phyloP scores from a whole-genome alignment of 2,329 filamentous ascomycete genomes.

The Microsporum ferrugineum region DNA sequence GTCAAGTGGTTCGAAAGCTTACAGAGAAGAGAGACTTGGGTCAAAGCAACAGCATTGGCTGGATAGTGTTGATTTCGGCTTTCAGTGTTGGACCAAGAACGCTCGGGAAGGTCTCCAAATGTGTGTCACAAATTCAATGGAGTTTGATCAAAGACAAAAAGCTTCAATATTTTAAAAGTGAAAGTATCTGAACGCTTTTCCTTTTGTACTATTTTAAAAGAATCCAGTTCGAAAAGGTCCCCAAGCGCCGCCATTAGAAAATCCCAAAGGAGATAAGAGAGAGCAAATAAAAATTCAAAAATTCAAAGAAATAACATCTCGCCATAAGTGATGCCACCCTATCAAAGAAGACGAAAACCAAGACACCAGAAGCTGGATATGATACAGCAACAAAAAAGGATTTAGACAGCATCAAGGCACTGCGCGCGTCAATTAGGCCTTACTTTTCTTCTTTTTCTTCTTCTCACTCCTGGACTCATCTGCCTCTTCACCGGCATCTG shows the following conservation, averaged over 20 bases:
- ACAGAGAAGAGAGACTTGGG: conserved; percentile 9
- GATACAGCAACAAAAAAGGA: conserved; percentile 27
- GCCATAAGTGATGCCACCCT: conserved; percentile 7
- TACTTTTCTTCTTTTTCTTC: conserved; percentile 53
- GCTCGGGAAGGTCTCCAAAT: not conserved
- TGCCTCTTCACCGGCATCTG: conserved; percentile 46
- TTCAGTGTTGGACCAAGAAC: not conserved
- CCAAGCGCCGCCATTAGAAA: conserved; percentile 9
- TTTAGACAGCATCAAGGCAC: conserved; percentile 15
- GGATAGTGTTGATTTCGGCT: not conserved
- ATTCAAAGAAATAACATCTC: conserved; percentile 7
- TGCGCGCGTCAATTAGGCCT: conserved; percentile 29
- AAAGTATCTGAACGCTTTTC: not conserved
- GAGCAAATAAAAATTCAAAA: conserved; percentile 1
- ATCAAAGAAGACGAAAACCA: conserved; percentile 7
- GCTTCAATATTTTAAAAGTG: not conserved
- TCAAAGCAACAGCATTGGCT: conserved; percentile 6
- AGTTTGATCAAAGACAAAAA: not conserved
- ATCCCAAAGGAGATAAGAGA: not conserved
- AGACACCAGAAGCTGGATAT: conserved; percentile 19
- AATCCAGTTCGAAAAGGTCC: conserved; percentile 5
- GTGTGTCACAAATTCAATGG: too few relatives aligned
- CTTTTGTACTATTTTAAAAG: not conserved
- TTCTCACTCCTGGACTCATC: conserved; percentile 42
- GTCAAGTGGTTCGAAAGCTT: conserved; percentile 7